Evolutionary conservation across 148 eudicot species (phyloP), one percentile per base, ranked within the genome.

Genomic region (Mesembryanthemum crystallinum): DNA sequence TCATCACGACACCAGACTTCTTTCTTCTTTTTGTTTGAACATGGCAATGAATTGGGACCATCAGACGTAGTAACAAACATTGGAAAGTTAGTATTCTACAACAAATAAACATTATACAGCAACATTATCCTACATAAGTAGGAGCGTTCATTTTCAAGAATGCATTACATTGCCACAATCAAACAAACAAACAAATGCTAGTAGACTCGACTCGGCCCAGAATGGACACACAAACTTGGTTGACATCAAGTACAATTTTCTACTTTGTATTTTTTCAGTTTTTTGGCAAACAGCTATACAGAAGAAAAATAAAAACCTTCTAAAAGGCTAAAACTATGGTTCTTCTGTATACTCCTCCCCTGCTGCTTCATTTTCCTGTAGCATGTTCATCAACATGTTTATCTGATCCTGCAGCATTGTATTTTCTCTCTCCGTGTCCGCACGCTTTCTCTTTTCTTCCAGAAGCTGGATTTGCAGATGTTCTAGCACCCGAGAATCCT

Each of bases 341-440:
- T 81, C 89, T 28, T 87, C 87, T 2, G 82, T 86, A 15, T 75
- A 89, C 13, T 77, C 85, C 32, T 77, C 87, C 14, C 51, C 83
- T 42, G 71, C 64, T 25, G 81, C 75, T 63, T 90, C 93, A 37
- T 82, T 81, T 49, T 92, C 97, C 64, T 90, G 91, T 61, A 94
- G 47, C 96, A 91, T 85, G 87, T 90, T 85, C 98, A 95, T 92
- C 76, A 95, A 83, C 97, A 95, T 92, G 72, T 85, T 84, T 60
- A 92, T 85, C 68, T 95, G 98, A 83, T 89, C 89, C 74, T 90
- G 98, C 72, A 95, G 81, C 94, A 95, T 82, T 7, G 82, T 42
- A 30, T 95, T 95, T 67, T 92, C 88, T 74, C 98, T 82, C 79
- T 95, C 98, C 0, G 79, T 91, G 35, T 95, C 88, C 1, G 90